A percentile compares a stretch with the other conserved stretches of the same genome.
Conservation (phyloP, 176 grass and related monocot genomes). For the Rhipidocladum racemiflorum region DNA sequence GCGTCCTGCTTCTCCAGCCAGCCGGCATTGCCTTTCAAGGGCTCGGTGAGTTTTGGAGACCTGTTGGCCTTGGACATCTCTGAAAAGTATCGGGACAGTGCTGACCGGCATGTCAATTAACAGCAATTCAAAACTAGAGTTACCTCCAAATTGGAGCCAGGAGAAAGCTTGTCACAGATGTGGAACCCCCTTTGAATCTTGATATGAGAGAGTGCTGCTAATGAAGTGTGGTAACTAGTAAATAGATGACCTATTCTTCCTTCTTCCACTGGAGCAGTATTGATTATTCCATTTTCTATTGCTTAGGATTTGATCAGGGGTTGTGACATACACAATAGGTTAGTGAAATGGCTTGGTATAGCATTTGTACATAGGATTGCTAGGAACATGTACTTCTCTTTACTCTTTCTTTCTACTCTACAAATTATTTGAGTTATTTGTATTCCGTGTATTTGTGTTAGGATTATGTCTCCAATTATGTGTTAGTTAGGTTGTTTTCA, state of each 20-base stretch:
- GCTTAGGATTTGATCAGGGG: constrained; percentile 16
- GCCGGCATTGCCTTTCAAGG: not conserved
- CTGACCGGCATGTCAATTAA: constrained; percentile 21
- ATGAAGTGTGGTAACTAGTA: constrained; percentile 7
- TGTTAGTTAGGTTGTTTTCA: too few species aligned
- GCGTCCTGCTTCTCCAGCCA: constrained; percentile 39
- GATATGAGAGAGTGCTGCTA: not conserved
- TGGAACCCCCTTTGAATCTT: constrained; percentile 25
- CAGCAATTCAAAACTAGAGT: constrained; percentile 29
- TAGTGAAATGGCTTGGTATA: constrained; percentile 25
- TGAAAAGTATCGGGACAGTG: constrained; percentile 8
- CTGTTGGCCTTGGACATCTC: not conserved
- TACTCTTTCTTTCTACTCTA: not conserved
- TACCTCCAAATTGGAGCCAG: constrained; percentile 21
- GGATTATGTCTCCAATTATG: too few species aligned
- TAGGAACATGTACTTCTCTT: not conserved
- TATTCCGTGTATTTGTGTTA: too few species aligned
- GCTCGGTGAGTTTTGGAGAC: constrained; percentile 11
- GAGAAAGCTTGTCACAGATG: constrained; percentile 14
- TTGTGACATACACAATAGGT: constrained; percentile 10
- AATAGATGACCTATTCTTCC: constrained; percentile 31
- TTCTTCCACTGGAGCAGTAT: constrained; percentile 20
- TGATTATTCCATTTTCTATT: not conserved
- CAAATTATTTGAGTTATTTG: too few species aligned
- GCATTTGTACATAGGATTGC: constrained; percentile 38